These are phyloP conservation scores for Exsudoporus frostii DNA, from an alignment of 768 basidiomycete species.

Conservation along the genomic window DNA sequence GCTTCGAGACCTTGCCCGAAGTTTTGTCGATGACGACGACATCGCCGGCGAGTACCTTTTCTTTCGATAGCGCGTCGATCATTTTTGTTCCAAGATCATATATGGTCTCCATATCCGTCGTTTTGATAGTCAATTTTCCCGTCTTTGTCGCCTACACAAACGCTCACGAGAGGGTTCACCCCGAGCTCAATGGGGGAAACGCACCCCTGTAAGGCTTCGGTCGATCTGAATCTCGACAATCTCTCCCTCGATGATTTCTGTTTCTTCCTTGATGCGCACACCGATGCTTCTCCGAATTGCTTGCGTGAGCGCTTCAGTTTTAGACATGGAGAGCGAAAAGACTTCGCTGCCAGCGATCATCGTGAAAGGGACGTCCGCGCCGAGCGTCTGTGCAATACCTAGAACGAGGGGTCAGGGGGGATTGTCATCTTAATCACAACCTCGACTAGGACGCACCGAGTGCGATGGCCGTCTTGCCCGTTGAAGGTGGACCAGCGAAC, in stretches of 20 bases:
- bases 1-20: slow-evolving; percentile 93
- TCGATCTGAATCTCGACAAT: slow-evolving; percentile 99
- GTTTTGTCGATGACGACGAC: slow-evolving; percentile 97
- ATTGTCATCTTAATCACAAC: no score
- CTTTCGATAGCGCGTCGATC: slow-evolving; percentile 96
- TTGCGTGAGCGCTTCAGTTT: slow-evolving; percentile 97
- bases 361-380: slow-evolving; percentile 93
- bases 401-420: not conserved
- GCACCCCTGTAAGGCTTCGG: slow-evolving; percentile 90
- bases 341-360: slow-evolving; percentile 98
- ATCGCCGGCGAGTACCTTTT: slow-evolving; percentile 94
- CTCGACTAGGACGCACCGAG: slow-evolving; percentile 56
- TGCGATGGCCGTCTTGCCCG: slow-evolving; percentile 98
- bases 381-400: slow-evolving; percentile 97
- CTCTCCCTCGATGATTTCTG: slow-evolving; percentile 96
- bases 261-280: slow-evolving; percentile 96
- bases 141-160: slow-evolving; percentile 86
- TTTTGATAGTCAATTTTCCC: slow-evolving; percentile 95
- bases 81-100: slow-evolving; percentile 99
- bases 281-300: slow-evolving; percentile 96
- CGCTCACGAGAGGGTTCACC: not conserved
- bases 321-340: slow-evolving; percentile 97
- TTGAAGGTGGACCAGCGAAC: slow-evolving; percentile 96
- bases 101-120: slow-evolving; percentile 99
- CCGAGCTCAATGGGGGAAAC: slow-evolving; percentile 9